Conservation (phyloP, 257 asterid genomes). For the Solanum chilense region DNA sequence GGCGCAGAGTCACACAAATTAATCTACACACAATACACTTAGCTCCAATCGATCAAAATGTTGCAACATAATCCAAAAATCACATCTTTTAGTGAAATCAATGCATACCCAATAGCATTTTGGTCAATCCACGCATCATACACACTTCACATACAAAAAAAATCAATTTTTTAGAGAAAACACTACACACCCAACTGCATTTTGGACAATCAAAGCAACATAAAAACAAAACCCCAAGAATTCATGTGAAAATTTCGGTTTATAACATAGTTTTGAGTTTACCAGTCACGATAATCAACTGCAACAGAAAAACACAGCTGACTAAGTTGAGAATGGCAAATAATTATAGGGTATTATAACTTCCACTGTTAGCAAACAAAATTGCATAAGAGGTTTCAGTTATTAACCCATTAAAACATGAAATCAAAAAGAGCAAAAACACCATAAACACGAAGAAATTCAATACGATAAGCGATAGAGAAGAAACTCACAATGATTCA, state of each 20-base stretch:
- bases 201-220: neutral
- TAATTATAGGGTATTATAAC: neutral
- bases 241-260: neutral
- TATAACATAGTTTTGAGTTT: neutral
- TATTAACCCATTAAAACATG: neutral
- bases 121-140: neutral
- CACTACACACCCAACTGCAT: neutral
- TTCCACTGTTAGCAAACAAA: neutral
- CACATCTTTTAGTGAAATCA: neutral
- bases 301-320: neutral
- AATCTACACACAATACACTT: neutral
- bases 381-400: neutral
- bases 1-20: constrained; percentile 15
- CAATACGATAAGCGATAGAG: fast-evolving
- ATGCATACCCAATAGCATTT: neutral
- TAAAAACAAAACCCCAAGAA: neutral
- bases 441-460: neutral
- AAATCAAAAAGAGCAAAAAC: neutral
- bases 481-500: neutral
- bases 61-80: neutral
- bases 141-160: neutral
- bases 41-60: neutral
- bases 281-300: neutral
- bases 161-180: fast-evolving
- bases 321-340: neutral